These are phyloP conservation scores for Naganishia kalamii DNA, from an alignment of 768 basidiomycete genomes.

Conservation along the genomic window DNA sequence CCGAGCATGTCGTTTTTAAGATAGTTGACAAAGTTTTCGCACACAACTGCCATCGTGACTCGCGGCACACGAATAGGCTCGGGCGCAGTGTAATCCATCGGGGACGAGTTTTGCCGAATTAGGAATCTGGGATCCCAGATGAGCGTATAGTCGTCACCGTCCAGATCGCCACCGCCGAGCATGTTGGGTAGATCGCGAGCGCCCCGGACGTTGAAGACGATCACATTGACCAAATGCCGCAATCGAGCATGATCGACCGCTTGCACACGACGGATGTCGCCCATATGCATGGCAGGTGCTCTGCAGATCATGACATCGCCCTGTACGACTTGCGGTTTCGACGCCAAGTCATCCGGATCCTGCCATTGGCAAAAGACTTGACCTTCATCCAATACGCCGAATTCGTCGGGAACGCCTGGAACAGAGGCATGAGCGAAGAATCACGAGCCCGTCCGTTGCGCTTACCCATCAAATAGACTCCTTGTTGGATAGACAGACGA, in stretches of 20 bases:
- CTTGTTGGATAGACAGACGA: constrained; percentile 34
- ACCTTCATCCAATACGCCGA: constrained; percentile 34
- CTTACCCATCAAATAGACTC: constrained; percentile 44
- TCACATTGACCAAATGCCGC: constrained; percentile 43
- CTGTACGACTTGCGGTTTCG: constrained; percentile 28
- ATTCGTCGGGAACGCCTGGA: constrained; percentile 43
- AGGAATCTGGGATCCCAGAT: constrained; percentile 45
- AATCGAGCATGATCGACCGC: constrained; percentile 40
- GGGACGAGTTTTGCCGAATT: constrained; percentile 22
- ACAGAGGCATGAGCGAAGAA: background rate
- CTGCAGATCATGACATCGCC: constrained; percentile 37
- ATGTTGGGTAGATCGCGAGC: constrained; percentile 37
- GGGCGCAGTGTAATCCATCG: constrained; percentile 42
- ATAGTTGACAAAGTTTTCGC: constrained; percentile 44
- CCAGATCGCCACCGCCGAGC: constrained; percentile 45
- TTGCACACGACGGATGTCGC: constrained; percentile 39
- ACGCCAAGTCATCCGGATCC: constrained; percentile 26
- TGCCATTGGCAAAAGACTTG: constrained; percentile 43
- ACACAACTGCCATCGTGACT: constrained; percentile 36
- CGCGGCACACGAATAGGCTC: constrained; percentile 27
- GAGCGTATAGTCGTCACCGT: constrained; percentile 43
- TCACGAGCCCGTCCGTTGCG: background rate
- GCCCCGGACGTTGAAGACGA: constrained; percentile 42
- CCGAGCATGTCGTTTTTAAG: constrained; percentile 36
- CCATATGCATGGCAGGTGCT: constrained; percentile 35